Conservation (phyloP, 2,329 filamentous ascomycete species). For the Hortaea werneckii region DNA sequence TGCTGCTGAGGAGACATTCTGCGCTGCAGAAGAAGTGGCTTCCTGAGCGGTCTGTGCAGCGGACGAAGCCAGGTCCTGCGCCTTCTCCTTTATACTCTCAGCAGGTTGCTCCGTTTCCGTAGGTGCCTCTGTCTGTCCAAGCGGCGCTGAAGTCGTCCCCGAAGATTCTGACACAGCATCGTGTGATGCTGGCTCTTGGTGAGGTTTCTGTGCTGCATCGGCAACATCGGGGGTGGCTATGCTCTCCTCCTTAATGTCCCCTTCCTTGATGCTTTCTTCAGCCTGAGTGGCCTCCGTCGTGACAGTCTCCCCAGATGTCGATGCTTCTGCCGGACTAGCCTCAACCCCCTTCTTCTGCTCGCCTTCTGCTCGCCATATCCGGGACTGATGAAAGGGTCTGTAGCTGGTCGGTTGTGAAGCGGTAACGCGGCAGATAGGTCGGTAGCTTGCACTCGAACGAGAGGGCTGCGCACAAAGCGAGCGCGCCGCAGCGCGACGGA, state of each 20-base stretch:
- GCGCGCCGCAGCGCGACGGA: conserved; percentile 49
- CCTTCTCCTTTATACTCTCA: conserved; percentile 7
- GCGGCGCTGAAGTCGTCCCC: conserved; percentile 11
- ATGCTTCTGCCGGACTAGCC: conserved; percentile 14
- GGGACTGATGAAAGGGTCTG: conserved; percentile 30
- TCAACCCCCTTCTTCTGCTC: conserved; percentile 22
- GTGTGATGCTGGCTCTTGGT: conserved; percentile 6
- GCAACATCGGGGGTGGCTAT: conserved; percentile 12
- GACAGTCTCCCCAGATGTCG: conserved; percentile 28
- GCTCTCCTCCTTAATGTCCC: conserved; percentile 17
- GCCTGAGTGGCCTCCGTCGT: conserved; percentile 18
- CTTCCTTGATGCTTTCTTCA: conserved; percentile 18
- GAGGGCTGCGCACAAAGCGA: conserved; percentile 39
- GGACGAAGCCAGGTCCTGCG: conserved; percentile 7
- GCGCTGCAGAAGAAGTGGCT: conserved; percentile 16
- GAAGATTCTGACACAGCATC: conserved; percentile 14
- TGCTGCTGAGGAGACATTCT: conserved; percentile 8
- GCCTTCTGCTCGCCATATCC: conserved; percentile 27
- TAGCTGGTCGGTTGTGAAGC: conserved; percentile 27
- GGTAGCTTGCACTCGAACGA: conserved; percentile 33
- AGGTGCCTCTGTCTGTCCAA: conserved; percentile 7
- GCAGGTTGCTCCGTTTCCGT: conserved; percentile 7
- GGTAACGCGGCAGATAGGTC: conserved; percentile 14
- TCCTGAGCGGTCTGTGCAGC: conserved; percentile 7
- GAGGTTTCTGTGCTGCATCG: conserved; percentile 9